Conservation (phyloP, 2,329 filamentous ascomycete species). For the Verticillium dahliae region DNA sequence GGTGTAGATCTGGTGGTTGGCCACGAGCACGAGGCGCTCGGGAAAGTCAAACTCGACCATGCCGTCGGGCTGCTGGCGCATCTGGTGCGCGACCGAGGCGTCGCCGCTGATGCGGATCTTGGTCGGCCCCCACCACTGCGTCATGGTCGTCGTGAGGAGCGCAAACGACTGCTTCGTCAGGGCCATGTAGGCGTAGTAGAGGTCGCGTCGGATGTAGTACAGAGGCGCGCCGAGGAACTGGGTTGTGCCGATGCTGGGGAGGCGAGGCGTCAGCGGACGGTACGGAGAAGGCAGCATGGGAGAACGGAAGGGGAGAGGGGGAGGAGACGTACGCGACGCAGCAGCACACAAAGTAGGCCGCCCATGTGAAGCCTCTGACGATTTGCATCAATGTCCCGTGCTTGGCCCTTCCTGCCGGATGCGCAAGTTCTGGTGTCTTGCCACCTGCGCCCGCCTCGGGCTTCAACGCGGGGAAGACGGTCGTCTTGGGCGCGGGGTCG, state of each 20-base stretch:
- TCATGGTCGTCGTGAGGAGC: conserved; percentile 70
- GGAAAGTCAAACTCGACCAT: conserved; percentile 74
- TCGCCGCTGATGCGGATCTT: conserved; percentile 79
- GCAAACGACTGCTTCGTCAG: conserved; percentile 82
- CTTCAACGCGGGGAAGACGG: conserved; percentile 14
- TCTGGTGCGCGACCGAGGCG: conserved; percentile 68
- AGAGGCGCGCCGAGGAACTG: conserved; percentile 72
- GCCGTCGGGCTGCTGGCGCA: conserved; percentile 63
- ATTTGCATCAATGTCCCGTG: conserved; percentile 44
- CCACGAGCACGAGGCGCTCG: conserved; percentile 74
- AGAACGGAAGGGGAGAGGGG: not conserved
- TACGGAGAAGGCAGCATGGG: not conserved
- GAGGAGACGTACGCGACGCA: conserved; percentile 37
- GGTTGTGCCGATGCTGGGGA: conserved; percentile 55
- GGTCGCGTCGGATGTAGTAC: conserved; percentile 67
- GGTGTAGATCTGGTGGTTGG: conserved; percentile 85
- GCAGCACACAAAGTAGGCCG: conserved; percentile 44
- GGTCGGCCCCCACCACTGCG: conserved; percentile 82
- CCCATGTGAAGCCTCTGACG: conserved; percentile 44
- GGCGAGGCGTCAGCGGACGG: not conserved
- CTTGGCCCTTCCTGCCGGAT: conserved; percentile 50
- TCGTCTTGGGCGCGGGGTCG: conserved; percentile 14
- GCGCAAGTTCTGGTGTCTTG: conserved; percentile 17
- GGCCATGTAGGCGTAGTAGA: conserved; percentile 82
- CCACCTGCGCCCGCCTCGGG: not conserved